Conservation (phyloP, 164 flowering plant species). For the Tetracentron sinense region DNA sequence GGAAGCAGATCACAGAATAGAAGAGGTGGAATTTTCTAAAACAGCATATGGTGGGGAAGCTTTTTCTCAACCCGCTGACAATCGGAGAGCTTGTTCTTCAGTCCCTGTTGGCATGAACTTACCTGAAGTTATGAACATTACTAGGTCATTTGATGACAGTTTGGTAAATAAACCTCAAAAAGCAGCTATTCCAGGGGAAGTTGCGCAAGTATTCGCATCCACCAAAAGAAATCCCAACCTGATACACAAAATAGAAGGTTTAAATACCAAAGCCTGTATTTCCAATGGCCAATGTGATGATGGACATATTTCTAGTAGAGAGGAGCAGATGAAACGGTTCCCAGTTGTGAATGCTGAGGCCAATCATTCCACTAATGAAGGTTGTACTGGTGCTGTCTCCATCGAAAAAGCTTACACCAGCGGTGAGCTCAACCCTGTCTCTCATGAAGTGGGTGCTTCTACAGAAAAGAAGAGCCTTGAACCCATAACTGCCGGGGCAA, state of each 20-base stretch:
- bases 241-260: slow-evolving; percentile 73
- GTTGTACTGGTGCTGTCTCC: slow-evolving; percentile 16
- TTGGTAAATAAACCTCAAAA: too few species aligned
- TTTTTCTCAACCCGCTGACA: slow-evolving; percentile 30
- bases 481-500: slow-evolving; percentile 18
- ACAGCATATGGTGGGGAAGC: slow-evolving; percentile 20
- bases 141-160: too few species aligned
- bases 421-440: slow-evolving; percentile 19
- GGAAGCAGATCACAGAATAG: slow-evolving; percentile 33
- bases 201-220: slow-evolving; percentile 16
- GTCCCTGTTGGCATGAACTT: too few species aligned
- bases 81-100: slow-evolving; percentile 28
- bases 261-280: slow-evolving; percentile 69
- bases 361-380: slow-evolving; percentile 22
- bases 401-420: slow-evolving; percentile 27
- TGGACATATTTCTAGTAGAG: slow-evolving; percentile 26
- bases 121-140: too few species aligned
- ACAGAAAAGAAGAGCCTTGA: slow-evolving; percentile 33
- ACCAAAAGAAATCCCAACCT: slow-evolving; percentile 45
- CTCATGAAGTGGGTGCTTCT: slow-evolving; percentile 19
- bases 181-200: slow-evolving; percentile 13
- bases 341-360: slow-evolving; percentile 25
- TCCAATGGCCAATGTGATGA: slow-evolving; percentile 48
- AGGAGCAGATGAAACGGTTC: slow-evolving; percentile 32
- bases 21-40: slow-evolving; percentile 31